Base-by-base conservation (phyloP, 306 rosid species). In the Betula pendula region DNA sequence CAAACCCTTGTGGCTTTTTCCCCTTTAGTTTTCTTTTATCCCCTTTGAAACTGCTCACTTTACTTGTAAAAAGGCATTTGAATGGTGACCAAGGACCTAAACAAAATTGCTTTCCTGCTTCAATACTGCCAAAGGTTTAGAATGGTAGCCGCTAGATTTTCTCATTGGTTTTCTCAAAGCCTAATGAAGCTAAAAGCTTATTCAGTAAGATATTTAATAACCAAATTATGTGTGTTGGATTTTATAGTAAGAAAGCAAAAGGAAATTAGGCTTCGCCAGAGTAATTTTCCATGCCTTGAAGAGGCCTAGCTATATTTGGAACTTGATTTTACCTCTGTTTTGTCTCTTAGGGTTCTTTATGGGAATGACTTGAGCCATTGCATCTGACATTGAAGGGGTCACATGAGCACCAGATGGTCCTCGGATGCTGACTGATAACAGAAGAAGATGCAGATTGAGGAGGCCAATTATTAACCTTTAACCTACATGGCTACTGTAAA, bases 21-120 rank as follows among this genome's bases (percentile, higher is more conserved):
- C 29, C 73, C 66, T 75, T 85, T 77, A 43, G 15, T 27, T 56
- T 33, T 40, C 75, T 75, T 81, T 81, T 75, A 58, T 80, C 49
- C 55, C 48, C 85, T 83, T 85, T 76, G 79, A 85, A 85, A 88
- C 83, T 49, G 67, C 43, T 31, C 73, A 49, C 89, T 87, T 89
- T 81, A 72, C 75, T 83, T 62, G 45, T 72, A 72, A 63, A 84
- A 77, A 87, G 19, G 62, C 45, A 84, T 83, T 74, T 76, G 84
- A 84, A 82, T 31, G 82, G 76, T 74, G 74, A 72, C 70, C 70
- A 72, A 29, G 69, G 35, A 56, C 78, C 68, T 17, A 66, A 38
- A 35, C 72, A 27, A 71, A 16, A 70, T 83, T 62, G 76, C 82
- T 73, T 43, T 68, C 60, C 68, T 58, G 66, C 6, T 33, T 58